These are phyloP conservation scores for Ustilago cynodontis DNA, from an alignment of 1,284 basidiomycete species.

Conservation along the genomic window DNA sequence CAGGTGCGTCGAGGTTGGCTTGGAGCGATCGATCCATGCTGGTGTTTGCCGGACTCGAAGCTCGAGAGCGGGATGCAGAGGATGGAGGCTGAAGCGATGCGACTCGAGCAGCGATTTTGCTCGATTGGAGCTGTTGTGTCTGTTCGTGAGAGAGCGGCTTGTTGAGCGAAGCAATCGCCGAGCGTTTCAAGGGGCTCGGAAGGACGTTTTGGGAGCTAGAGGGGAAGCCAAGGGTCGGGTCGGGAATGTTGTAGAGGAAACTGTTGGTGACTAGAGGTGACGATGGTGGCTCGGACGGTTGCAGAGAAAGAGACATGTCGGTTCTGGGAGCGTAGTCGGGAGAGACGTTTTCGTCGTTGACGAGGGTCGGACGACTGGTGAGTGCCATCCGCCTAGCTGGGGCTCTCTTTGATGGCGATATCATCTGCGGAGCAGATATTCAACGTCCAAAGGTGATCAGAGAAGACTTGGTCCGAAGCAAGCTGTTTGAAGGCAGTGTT, in stretches of 20 bases:
- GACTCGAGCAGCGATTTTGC: slow-evolving; percentile 10
- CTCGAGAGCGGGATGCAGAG: slow-evolving; percentile 4
- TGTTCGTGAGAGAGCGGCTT: slow-evolving; percentile 38
- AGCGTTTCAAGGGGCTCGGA: slow-evolving; percentile 29
- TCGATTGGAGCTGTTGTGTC: slow-evolving; percentile 23
- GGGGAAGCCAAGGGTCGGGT: slow-evolving; percentile 37
- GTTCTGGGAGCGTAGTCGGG: slow-evolving; percentile 15
- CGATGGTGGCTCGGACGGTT: slow-evolving; percentile 24
- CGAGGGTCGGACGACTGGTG: not conserved
- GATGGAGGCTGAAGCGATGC: slow-evolving; percentile 5
- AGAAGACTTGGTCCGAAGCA: no score
- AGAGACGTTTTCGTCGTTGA: slow-evolving; percentile 39
- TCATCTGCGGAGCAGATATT: slow-evolving; percentile 8
- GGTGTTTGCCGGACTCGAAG: slow-evolving; percentile 10
- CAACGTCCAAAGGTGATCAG: not conserved
- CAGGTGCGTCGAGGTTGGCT: slow-evolving; percentile 32
- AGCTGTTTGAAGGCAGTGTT: no score
- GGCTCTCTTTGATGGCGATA: slow-evolving; percentile 24
- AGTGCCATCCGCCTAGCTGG: slow-evolving; percentile 15
- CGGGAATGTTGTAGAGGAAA: slow-evolving; percentile 50
- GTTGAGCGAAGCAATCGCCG: slow-evolving; percentile 33
- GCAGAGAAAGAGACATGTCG: slow-evolving; percentile 18
- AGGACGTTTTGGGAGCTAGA: slow-evolving; percentile 6
- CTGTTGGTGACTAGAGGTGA: slow-evolving; percentile 44
- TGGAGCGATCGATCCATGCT: slow-evolving; percentile 3